Evolutionary conservation across 208 protist genomes (phyloP), one percentile per base, ranked within the genome.

Genomic region (Polymyxa betae): DNA sequence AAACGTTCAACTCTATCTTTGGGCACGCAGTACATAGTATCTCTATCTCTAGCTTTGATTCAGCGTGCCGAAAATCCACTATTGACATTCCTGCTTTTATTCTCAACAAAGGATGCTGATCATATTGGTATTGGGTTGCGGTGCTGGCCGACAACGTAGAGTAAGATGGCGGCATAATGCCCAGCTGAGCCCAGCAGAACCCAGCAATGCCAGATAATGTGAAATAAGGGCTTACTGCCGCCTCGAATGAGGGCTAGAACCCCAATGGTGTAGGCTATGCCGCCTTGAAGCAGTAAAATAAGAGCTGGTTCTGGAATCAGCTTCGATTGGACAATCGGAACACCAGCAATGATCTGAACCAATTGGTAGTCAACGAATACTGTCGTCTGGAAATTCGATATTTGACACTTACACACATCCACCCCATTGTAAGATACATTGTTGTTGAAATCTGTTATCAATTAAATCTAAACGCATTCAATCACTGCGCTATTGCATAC

Each of bases 191-290:
- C 72, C 16, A 82, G 16, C 72, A 82, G n/a, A 5, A 82, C 72
- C 72, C 72, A 82, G 5, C 5, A 43, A 43, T 82, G 72, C 72
- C 72, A 82, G n/a, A 82, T 43, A n/a, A 82, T 82, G 72, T 82
- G 72, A 5, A 82, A 38, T 12, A n/a, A 5, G 5, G 72, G 72
- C 40, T 12, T 5, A 43, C 35, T 35, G n/a, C 12, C 16, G 40
- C 72, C 72, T 43, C 35, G n/a, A n/a, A 82, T 43, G 5, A 82
- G 72, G n/a, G 35, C 5, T 12, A 43, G 35, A 20, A 82, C 72
- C 12, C 72, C 72, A n/a, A 82, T 43, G 16, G 72, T 82, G 72
- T 82, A 82, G 12, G 72, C 72, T 12, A 82, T 35, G 72, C 72
- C 72, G n/a, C 72, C 72, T 35, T 82, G 72, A 5, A 82, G n/a